These are phyloP conservation scores for Phytophthora crassamura DNA, from an alignment of 352 stramenopile genomes.

Conservation along the genomic window DNA sequence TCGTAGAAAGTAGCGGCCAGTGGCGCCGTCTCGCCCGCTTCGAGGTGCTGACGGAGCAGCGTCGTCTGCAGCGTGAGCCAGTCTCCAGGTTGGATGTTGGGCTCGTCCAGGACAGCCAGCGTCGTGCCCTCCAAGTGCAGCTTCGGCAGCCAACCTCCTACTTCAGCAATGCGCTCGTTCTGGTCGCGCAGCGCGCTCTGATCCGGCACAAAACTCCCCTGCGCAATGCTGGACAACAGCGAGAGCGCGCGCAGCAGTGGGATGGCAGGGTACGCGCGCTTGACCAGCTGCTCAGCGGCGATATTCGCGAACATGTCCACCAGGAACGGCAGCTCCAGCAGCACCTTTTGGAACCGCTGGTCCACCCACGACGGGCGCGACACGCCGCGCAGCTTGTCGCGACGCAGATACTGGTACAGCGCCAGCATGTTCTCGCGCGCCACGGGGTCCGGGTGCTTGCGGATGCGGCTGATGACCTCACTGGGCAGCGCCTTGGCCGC, in stretches of 20 bases:
- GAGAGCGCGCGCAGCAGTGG: conserved; percentile 64
- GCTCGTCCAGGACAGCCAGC: conserved; percentile 69
- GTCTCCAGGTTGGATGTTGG: conserved; percentile 74
- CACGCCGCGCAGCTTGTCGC: conserved; percentile 70
- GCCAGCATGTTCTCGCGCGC: conserved; percentile 86
- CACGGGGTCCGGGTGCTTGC: conserved; percentile 77
- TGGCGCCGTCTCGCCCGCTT: conserved; percentile 44
- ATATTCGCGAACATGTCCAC: conserved; percentile 78
- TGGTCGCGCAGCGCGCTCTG: conserved; percentile 67
- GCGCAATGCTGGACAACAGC: conserved; percentile 72
- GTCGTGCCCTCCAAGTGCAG: conserved; percentile 44
- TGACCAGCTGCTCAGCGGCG: conserved; percentile 69
- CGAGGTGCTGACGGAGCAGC: conserved; percentile 60
- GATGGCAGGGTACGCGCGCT: conserved; percentile 64
- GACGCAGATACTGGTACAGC: conserved; percentile 80
- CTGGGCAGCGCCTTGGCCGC: conserved; percentile 61
- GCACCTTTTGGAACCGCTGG: conserved; percentile 63
- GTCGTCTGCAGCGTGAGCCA: conserved; percentile 77
- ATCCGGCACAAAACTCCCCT: conserved; percentile 76
- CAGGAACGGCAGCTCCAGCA: conserved; percentile 80
- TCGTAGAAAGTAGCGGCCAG: conserved; percentile 76
- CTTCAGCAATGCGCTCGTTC: conserved; percentile 42
- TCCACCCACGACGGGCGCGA: conserved; percentile 78
- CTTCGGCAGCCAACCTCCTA: conserved; percentile 42
- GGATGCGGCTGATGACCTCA: conserved; percentile 73